Conservation (phyloP, 495 filamentous ascomycete species). For the Bryoglossum gracile region DNA sequence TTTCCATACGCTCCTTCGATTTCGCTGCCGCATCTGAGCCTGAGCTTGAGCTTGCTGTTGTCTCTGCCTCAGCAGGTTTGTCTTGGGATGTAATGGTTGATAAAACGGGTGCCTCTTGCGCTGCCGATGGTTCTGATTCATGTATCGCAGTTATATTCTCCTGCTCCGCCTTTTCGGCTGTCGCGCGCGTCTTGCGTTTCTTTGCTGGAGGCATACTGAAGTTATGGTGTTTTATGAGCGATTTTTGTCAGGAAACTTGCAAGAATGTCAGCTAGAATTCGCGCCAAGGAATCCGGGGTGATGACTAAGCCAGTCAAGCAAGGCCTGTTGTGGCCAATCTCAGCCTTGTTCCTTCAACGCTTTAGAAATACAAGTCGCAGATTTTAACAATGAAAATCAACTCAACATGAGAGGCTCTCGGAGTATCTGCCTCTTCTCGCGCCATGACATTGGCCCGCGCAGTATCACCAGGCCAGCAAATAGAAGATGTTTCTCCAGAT, state of each 20-base stretch:
- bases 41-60: conserved; percentile 9
- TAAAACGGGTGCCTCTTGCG: conserved; percentile 6
- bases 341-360: too few species aligned
- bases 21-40: conserved; percentile 36
- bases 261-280: too few species aligned
- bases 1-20: conserved; percentile 50
- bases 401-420: conserved; percentile 9
- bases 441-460: not conserved
- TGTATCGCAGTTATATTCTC: conserved; percentile 14
- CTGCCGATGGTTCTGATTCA: conserved; percentile 7
- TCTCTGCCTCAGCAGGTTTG: conserved; percentile 2
- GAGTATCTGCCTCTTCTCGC: conserved; percentile 11
- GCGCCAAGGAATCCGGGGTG: too few species aligned
- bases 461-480: not conserved
- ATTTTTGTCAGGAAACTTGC: too few species aligned
- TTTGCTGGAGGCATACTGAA: conserved; percentile 43
- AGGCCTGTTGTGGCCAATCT: too few species aligned
- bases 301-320: too few species aligned
- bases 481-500: conserved; percentile 1
- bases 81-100: not conserved
- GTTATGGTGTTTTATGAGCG: too few species aligned
- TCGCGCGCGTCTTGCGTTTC: conserved; percentile 38
- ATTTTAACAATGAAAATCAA: not conserved
- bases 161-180: conserved; percentile 22
- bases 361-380: too few species aligned